Conservation (phyloP, 1,284 basidiomycete species). For the Microbotryum scabiosae region DNA sequence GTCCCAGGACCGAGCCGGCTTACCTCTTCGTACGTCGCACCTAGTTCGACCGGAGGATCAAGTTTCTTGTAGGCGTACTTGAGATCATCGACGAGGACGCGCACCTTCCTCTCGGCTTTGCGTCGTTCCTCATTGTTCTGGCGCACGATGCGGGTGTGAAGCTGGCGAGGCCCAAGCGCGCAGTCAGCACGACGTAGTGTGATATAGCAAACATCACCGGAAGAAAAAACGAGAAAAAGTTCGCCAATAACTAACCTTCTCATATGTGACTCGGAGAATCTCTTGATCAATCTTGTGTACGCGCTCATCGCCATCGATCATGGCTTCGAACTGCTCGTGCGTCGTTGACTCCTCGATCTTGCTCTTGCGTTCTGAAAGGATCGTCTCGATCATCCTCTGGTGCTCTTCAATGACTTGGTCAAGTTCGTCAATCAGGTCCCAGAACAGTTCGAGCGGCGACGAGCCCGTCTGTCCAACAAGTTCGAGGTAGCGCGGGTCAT, state of each 20-base stretch:
- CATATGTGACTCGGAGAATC: constrained; percentile 35
- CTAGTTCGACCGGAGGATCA: constrained; percentile 65
- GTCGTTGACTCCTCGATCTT: constrained; percentile 39
- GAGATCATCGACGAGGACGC: constrained; percentile 87
- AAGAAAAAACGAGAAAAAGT: background rate
- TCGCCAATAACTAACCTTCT: constrained; percentile 33
- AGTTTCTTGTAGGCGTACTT: constrained; percentile 91
- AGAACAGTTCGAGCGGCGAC: constrained; percentile 89
- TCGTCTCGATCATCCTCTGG: constrained; percentile 52
- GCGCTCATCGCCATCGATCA: constrained; percentile 22
- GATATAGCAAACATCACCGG: background rate
- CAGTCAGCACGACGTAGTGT: constrained; percentile 7
- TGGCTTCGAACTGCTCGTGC: constrained; percentile 48
- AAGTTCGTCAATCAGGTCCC: constrained; percentile 80
- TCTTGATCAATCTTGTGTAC: constrained; percentile 49
- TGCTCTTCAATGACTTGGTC: constrained; percentile 75
- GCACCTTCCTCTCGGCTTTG: constrained; percentile 67
- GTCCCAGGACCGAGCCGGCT: constrained; percentile 31
- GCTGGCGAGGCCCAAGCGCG: constrained; percentile 43
- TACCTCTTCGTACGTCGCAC: constrained; percentile 66
- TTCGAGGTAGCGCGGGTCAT: constrained; percentile 71
- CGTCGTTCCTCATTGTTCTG: constrained; percentile 64
- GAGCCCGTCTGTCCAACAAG: constrained; percentile 80
- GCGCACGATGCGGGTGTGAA: constrained; percentile 59
- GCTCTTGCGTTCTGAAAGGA: constrained; percentile 39